A percentile compares a stretch with the other conserved stretches of the same genome.
phyloP scores from a whole-genome alignment of 345 rosid species.

The Linum trigynum region DNA sequence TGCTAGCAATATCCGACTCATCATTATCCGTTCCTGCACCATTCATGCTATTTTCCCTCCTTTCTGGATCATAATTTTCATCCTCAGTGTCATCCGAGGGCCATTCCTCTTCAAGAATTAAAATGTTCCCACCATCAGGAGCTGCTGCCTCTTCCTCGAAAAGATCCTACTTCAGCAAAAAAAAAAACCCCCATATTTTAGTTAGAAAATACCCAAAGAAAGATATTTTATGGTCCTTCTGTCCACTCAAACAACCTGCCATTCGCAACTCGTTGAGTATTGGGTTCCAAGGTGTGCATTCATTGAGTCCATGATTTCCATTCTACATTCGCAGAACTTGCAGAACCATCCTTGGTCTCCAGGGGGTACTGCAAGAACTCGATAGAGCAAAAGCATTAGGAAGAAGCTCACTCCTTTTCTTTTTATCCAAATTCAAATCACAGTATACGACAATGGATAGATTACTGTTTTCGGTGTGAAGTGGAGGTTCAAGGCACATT shows the following conservation, averaged over 20 bases:
- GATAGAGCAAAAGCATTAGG: conserved; percentile 12
- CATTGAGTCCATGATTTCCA: conserved; percentile 79
- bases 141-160: conserved; percentile 72
- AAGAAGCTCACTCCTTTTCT: conserved; percentile 10
- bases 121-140: conserved; percentile 42
- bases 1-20: conserved; percentile 36
- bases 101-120: conserved; percentile 71
- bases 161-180: conserved; percentile 48
- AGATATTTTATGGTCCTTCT: neutral
- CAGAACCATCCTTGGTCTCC: conserved; percentile 99
- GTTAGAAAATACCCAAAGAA: conserved; percentile 10
- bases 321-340: conserved; percentile 78
- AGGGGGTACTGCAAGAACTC: conserved; percentile 66
- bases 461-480: conserved; percentile 83
- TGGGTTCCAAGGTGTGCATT: conserved; percentile 90
- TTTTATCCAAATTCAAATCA: conserved; percentile 7
- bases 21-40: conserved; percentile 40
- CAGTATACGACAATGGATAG: conserved; percentile 1
- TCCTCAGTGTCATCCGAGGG: conserved; percentile 98
- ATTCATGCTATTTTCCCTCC: conserved; percentile 39
- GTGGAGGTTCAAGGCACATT: conserved; percentile 84
- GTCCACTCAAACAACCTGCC: conserved; percentile 50
- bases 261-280: conserved; percentile 51
- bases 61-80: conserved; percentile 80
- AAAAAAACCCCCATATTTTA: conserved; percentile 10